Base-by-base conservation (phyloP, 108 stramenopile species). In the Pseudonitzschia multiseries region DNA sequence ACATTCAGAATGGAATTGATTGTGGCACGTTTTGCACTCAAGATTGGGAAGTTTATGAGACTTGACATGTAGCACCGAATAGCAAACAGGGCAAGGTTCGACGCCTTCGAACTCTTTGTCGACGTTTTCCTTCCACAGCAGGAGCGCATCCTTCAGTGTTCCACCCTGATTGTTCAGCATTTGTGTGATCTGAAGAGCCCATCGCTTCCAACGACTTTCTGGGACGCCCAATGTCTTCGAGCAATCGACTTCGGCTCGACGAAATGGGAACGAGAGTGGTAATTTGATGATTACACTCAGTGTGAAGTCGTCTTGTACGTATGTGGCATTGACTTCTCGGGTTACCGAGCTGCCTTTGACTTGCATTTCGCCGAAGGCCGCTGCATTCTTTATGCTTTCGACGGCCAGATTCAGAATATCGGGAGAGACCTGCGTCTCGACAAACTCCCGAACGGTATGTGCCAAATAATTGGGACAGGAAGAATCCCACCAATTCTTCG, bases 61-160 rank as follows among this genome's bases (percentile, higher is more conserved):
- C 78, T 93, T 96, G 31, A 89, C 89, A 65, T 95, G 91, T 20
- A 99, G 80, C 21, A 98, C 96, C 21, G 90, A 89, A 71, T 98
- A 99, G 78, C 99, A 99, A 41, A 99, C 92, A 5, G 97, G 97
- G 76, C 99, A 99, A 18, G 99, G 98, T 74, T 98, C 98, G n/a
- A 98, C 92, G 15, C 99, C 99, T 57, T 97, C 97, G 66, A 98
- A 97, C 79, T 98, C 98, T 77, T 95, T 93, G 73, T 99, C 97
- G 2, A 98, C 88, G 72, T 98, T 98, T 77, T 93, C 80, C 77
- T 96, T 97, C 99, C 99, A 99, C 22, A 97, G 74, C 54, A 95
- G 50, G 21, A 99, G 76, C 14, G 99, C 99, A 68, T 97, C 97
- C 4, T 93, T 77, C 65, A 96, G 65, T 20, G 86, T 85, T 50